These are phyloP conservation scores for Sphaerosporella brunnea DNA, from an alignment of 495 filamentous ascomycete species.

Conservation along the genomic window DNA sequence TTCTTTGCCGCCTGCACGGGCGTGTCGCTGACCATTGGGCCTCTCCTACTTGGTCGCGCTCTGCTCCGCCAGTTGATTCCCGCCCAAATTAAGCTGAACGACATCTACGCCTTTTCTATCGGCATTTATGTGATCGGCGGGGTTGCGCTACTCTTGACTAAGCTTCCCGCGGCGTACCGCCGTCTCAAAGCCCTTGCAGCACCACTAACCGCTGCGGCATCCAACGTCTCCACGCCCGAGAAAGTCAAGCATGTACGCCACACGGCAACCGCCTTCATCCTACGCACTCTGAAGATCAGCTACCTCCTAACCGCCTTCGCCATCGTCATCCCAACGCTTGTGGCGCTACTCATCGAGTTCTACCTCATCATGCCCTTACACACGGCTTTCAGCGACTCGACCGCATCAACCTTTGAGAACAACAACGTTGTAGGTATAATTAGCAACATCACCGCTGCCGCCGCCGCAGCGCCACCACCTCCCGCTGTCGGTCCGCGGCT, in stretches of 20 bases:
- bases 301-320: constrained; percentile 59
- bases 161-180: constrained; percentile 32
- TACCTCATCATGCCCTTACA: constrained; percentile 80
- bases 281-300: constrained; percentile 33
- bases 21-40: constrained; percentile 67
- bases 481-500: background rate
- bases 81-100: constrained; percentile 54
- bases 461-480: background rate
- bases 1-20: constrained; percentile 83
- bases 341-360: constrained; percentile 66
- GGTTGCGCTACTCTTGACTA: constrained; percentile 39
- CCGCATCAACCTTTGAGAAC: background rate
- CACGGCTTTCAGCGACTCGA: constrained; percentile 40
- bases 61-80: constrained; percentile 55
- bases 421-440: constrained; percentile 2
- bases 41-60: constrained; percentile 63
- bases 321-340: constrained; percentile 63
- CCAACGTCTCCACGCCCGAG: background rate
- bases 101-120: constrained; percentile 88
- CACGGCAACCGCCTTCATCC: background rate
- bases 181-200: constrained; percentile 27
- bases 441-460: background rate
- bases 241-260: background rate
- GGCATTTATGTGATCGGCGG: constrained; percentile 64
- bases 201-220: constrained; percentile 10